Conservation (phyloP, 164 flowering plant species). For the Buxus sempervirens region DNA sequence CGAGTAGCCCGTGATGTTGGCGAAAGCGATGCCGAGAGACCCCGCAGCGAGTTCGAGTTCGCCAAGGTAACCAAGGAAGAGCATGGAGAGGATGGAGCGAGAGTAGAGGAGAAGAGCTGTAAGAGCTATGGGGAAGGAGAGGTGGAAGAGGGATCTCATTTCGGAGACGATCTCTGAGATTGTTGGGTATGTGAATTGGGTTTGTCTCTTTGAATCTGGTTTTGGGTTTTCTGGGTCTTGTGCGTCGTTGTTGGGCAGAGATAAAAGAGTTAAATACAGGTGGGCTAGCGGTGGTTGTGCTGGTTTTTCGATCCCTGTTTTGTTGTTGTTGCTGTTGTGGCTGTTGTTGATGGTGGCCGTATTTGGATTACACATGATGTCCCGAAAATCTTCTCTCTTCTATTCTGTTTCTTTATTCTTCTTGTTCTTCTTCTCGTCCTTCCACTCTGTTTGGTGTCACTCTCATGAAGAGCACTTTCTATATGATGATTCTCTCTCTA, state of each 20-base stretch:
- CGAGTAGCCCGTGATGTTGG: constrained; percentile 91
- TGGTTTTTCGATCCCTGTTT: background rate
- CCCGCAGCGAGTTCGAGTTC: constrained; percentile 81
- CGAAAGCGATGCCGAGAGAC: constrained; percentile 78
- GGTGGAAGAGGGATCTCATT: constrained; percentile 44
- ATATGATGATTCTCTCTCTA: no score
- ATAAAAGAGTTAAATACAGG: constrained; percentile 28
- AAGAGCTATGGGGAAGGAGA: constrained; percentile 69
- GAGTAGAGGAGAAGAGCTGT: constrained; percentile 73
- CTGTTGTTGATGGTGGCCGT: constrained; percentile 3
- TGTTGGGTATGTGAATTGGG: constrained; percentile 14
- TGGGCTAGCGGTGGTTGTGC: constrained; percentile 24
- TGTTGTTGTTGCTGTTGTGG: constrained; percentile 1
- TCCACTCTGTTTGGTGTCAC: constrained; percentile 10
- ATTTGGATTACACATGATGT: constrained; percentile 42
- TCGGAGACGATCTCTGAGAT: constrained; percentile 41
- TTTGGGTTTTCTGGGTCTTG: constrained; percentile 8
- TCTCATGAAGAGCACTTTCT: constrained; percentile 11
- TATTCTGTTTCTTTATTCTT: background rate
- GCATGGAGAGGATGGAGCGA: constrained; percentile 79
- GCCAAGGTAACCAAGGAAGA: constrained; percentile 79
- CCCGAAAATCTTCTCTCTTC: background rate
- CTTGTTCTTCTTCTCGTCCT: background rate
- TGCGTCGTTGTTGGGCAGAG: constrained; percentile 20
- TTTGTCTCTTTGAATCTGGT: constrained; percentile 1